Base-by-base conservation (phyloP, 352 stramenopile genomes). In the Peronospora destructor region DNA sequence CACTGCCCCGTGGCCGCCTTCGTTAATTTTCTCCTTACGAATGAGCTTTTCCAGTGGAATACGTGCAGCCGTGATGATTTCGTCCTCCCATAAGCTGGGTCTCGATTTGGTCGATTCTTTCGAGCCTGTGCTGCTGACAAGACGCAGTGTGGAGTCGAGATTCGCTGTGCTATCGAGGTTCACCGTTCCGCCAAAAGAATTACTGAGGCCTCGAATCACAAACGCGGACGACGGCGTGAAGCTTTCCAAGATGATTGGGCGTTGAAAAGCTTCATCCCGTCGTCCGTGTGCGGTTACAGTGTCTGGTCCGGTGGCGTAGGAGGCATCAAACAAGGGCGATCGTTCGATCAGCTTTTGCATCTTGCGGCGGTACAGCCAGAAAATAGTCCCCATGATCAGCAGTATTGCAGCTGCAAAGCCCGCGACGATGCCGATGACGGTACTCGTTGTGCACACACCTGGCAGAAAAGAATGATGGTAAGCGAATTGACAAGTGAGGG, bases 21-120 rank as follows among this genome's bases (percentile, higher is more conserved):
- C 56, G 35, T 51, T 82, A 16, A 85, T 49, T 8, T 73, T 25
- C 14, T 63, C 47, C n/a, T 62, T 64, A 4, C 64, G 42, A 21
- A 62, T 40, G 8, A 85, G 38, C 46, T 80, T 78, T 32, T 80
- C 68, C 51, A 73, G 64, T 6, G 70, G 68, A 30, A 85, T 76
- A 10, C 73, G 65, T 7, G 61, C 66, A 25, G 56, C 53, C 1
- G 52, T 13, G 38, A 76, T 62, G 0, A 39, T 29, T 45, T 61
- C 53, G 23, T 74, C 65, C 19, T 77, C 64, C 70, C 70, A 76
- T 39, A 70, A 56, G 32, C 19, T 53, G 0, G 37, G 45, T 7
- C 25, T 44, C 1, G 34, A 38, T 42, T 58, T 49, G 13, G 8
- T 49, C 11, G 45, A 40, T 23, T 41, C 38, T 42, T 56, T 53